Conservation (phyloP, 2,329 filamentous ascomycete species). For the Aspergillus caelatus region DNA sequence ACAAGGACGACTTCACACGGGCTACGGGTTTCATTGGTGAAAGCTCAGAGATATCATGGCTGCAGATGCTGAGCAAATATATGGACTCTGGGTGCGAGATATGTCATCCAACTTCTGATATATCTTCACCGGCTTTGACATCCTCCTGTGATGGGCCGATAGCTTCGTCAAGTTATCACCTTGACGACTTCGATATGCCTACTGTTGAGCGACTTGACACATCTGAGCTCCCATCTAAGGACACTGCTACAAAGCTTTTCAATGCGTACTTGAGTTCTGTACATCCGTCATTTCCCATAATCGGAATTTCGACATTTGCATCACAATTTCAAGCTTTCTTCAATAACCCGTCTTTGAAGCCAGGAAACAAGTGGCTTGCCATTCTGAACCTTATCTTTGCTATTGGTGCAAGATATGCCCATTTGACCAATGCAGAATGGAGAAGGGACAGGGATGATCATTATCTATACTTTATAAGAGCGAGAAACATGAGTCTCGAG, state of each 20-base stretch:
- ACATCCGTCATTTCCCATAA: conserved; percentile 49
- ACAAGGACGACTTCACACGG: conserved; percentile 39
- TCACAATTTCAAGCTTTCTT: conserved; percentile 45
- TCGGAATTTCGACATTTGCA: conserved; percentile 45
- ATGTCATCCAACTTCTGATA: conserved; percentile 21
- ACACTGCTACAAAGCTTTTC: conserved; percentile 43
- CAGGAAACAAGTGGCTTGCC: conserved; percentile 46
- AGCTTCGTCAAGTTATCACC: conserved; percentile 41
- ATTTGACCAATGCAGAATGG: conserved; percentile 41
- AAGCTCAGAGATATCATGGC: conserved; percentile 50
- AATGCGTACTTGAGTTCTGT: conserved; percentile 45
- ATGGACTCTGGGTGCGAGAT: conserved; percentile 30
- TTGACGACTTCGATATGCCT: conserved; percentile 45
- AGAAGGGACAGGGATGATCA: conserved; percentile 42
- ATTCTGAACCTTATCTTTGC: conserved; percentile 51
- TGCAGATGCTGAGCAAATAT: conserved; percentile 42
- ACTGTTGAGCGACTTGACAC: conserved; percentile 37
- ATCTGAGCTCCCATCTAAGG: conserved; percentile 40
- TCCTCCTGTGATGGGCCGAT: conserved; percentile 27
- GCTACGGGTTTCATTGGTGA: conserved; percentile 48
- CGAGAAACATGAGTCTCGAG: conserved; percentile 41
- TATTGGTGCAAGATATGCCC: conserved; percentile 44
- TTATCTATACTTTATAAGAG: conserved; percentile 44
- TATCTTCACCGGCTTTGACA: conserved; percentile 32
- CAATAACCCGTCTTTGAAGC: conserved; percentile 34